Base-by-base conservation (phyloP, 768 basidiomycete genomes). In the Mycena maculata region DNA sequence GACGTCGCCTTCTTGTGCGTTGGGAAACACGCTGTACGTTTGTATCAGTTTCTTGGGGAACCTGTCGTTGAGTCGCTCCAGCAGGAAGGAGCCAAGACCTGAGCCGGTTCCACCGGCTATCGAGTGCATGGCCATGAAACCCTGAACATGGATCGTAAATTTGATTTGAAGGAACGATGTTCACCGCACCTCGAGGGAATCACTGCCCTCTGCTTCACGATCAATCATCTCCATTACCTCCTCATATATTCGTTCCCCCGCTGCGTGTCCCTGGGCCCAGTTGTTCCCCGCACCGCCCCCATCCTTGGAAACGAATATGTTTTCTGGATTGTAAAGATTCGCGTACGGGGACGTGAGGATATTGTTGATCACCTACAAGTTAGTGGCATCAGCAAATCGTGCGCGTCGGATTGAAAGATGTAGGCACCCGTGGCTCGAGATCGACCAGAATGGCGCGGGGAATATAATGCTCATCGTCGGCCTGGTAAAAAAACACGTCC, bases 251-350 rank as follows among this genome's bases (percentile, higher is more conserved):
- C 86, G 84, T 80, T 99, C 97, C 59, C 96, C 98, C 7, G 92
- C 87, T 10, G 90, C 86, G 75, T 96, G 96, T 16, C 97, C 97
- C 72, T 96, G 94, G 0, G 97, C 97, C 95, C 97, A 99, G 76
- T 98, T 99, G 75, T 99, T 99, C 20, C 98, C 98, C 15, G 98
- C 98, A 36, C 98, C 98, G n/a, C 98, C 96, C 6, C 98, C 98
- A 75, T 97, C 96, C 79, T 96, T 94, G 2, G 94, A 95, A 25
- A 96, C 84, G 74, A 94, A 99, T 41, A 99, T 97, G 74, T 99
- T 99, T 76, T 99, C 98, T 0, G 96, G 96, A 76, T 99, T 99
- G 79, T 98, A 99, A 36, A 99, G 81, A 73, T 88, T 92, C 52
- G 93, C 92, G 81, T 93, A 96, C 0, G 94, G 89, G 31, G 95